Percentiles rank a stretch among this genome's conserved stretches.
phyloP scores from a whole-genome alignment of 768 basidiomycete genomes.

The Auricularia cornea region DNA sequence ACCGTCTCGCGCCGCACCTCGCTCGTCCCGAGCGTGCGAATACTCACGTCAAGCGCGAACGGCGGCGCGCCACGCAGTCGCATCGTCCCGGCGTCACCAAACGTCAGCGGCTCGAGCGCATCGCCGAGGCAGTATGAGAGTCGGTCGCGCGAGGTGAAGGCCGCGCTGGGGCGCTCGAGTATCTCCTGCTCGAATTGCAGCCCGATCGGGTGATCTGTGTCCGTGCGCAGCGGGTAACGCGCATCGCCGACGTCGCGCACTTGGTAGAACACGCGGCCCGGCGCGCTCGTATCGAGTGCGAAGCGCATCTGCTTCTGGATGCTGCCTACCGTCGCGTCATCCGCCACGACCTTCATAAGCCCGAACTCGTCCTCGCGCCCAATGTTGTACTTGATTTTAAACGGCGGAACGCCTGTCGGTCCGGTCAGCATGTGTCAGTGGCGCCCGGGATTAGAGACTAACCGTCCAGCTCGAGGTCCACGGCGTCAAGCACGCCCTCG shows the following conservation, averaged over 20 bases:
- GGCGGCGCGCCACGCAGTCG: conserved; percentile 78
- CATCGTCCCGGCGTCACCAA: conserved; percentile 48
- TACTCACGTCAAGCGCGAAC: conserved; percentile 67
- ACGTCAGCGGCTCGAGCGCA: conserved; percentile 34
- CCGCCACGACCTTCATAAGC: conserved; percentile 53
- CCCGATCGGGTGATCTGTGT: conserved; percentile 33
- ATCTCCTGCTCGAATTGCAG: conserved; percentile 83
- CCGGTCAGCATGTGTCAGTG: not conserved
- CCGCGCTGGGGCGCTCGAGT: conserved; percentile 67
- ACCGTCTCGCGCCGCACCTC: conserved; percentile 52
- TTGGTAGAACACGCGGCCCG: conserved; percentile 83
- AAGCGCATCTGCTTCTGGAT: conserved; percentile 74
- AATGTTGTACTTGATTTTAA: conserved; percentile 86
- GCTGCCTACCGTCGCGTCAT: conserved; percentile 76
- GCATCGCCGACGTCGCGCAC: conserved; percentile 83
- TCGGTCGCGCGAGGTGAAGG: conserved; percentile 59
- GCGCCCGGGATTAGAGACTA: conserved; percentile 8
- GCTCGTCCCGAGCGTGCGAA: conserved; percentile 67
- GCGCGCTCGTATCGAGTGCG: conserved; percentile 66
- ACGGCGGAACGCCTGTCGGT: conserved; percentile 71
- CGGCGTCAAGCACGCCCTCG: conserved; percentile 70
- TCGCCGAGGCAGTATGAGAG: conserved; percentile 73
- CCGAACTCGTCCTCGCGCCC: conserved; percentile 61
- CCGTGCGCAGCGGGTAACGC: conserved; percentile 67
- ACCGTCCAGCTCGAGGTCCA: conserved; percentile 80